Conservation (phyloP, 2,329 filamentous ascomycete genomes). For the Sclerotinia spermophila region DNA sequence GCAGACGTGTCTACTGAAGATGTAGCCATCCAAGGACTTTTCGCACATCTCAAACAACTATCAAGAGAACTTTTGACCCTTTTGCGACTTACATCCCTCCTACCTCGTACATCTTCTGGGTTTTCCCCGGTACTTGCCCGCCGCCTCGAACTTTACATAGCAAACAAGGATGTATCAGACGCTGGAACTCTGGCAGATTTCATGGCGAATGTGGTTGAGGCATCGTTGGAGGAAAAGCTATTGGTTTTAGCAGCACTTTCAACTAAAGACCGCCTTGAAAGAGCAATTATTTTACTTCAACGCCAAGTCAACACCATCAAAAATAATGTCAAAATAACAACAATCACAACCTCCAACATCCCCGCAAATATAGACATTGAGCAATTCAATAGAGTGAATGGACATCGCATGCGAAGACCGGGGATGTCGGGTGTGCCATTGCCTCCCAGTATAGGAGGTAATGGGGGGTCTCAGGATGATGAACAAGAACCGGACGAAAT, state of each 20-base stretch:
- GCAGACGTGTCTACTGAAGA: conserved; percentile 47
- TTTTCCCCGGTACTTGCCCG: conserved; percentile 83
- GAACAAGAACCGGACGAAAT: conserved; percentile 86
- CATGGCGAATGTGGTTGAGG: conserved; percentile 89
- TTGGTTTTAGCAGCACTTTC: conserved; percentile 78
- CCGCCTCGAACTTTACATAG: conserved; percentile 82
- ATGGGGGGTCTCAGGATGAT: conserved; percentile 45
- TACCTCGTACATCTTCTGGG: conserved; percentile 63
- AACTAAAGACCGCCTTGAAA: conserved; percentile 71
- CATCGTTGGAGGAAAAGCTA: conserved; percentile 86
- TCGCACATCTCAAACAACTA: conserved; percentile 75
- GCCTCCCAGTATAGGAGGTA: conserved; percentile 25
- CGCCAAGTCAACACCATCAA: conserved; percentile 81
- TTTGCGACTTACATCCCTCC: conserved; percentile 77
- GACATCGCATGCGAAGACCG: conserved; percentile 34
- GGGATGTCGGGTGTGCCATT: conserved; percentile 30
- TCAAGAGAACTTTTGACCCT: conserved; percentile 84
- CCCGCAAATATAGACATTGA: conserved; percentile 58
- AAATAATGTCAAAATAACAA: conserved; percentile 80
- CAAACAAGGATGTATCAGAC: conserved; percentile 74
- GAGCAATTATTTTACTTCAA: conserved; percentile 78
- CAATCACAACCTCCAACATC: conserved; percentile 64
- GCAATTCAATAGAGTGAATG: conserved; percentile 47
- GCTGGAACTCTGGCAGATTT: conserved; percentile 89
- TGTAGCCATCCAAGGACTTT: conserved; percentile 64